Base-by-base conservation (phyloP, 176 grass and related monocot genomes). In the Carex littledalei region DNA sequence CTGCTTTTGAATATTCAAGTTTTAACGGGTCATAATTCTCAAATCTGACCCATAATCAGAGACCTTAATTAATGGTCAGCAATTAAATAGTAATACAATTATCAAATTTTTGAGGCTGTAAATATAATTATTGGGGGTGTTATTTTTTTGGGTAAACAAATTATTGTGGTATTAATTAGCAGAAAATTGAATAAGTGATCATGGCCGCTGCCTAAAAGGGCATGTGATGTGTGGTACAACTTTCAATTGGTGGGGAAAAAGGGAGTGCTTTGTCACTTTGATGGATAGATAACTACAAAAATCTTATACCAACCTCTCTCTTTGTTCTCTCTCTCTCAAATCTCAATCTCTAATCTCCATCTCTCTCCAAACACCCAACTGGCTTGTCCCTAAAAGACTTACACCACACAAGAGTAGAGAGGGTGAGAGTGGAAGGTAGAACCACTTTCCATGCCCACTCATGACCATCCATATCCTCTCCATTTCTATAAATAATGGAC, bases 331-430 rank as follows among this genome's bases (percentile, higher is more conserved):
- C 34, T 35, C 7, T 49, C 47, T 49, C 47, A 11, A 69, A 75
- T 86, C 81, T 70, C 6, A 47, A 61, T 82, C 87, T 37, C n/a
- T 26, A 43, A 47, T 66, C 59, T 53, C 54, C 13, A 63, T 54
- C 59, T 65, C 85, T 82, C 85, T 88, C 74, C 76, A 49, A 41
- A 81, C 85, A 87, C 49, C 87, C 84, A 69, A 71, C 86, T 86
- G 86, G 79, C 86, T 78, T 90, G 87, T 29, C 61, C 71, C 67
- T n/a, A 86, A 74, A 67, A 85, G 67, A 80, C 67, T 91, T 92
- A 79, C 87, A 91, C 89, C 84, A 90, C 87, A 88, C 87, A 88
- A 91, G 86, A 67, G 83, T 79, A 86, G 39, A 88, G 84, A 81
- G 74, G 81, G 55, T 63, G 83, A 80, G 45, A 91, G 88, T 86